A percentile compares a stretch with the other conserved stretches of the same genome.
These are phyloP conservation scores for Xylona heveae DNA, from an alignment of 495 filamentous ascomycete genomes.

Conservation along the genomic window DNA sequence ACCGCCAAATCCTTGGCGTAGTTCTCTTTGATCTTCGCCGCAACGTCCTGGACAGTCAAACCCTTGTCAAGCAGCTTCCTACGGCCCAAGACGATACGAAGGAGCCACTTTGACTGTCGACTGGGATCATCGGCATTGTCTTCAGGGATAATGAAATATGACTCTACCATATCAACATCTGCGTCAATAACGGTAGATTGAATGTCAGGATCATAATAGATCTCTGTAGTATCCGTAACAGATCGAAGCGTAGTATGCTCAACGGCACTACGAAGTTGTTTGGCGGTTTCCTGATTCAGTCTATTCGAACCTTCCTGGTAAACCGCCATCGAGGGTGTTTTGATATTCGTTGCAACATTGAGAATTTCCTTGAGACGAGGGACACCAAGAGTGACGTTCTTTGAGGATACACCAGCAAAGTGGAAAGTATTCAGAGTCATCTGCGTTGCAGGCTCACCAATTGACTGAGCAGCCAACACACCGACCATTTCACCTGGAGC, in stretches of 20 bases:
- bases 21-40: slow-evolving; percentile 63
- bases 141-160: slow-evolving; percentile 89
- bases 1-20: slow-evolving; percentile 78
- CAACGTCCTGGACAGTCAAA: slow-evolving; percentile 79
- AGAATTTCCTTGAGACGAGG: slow-evolving; percentile 98
- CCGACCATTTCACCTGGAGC: slow-evolving; percentile 96
- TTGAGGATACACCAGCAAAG: slow-evolving; percentile 97
- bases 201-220: slow-evolving; percentile 93
- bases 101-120: slow-evolving; percentile 77
- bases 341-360: slow-evolving; percentile 92
- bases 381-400: slow-evolving; percentile 98
- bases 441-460: slow-evolving; percentile 95
- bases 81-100: slow-evolving; percentile 83
- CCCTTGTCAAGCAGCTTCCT: slow-evolving; percentile 90
- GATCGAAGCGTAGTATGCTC: slow-evolving; percentile 92
- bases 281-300: slow-evolving; percentile 56
- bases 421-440: slow-evolving; percentile 99
- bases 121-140: slow-evolving; percentile 48
- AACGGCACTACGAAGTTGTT: slow-evolving; percentile 62
- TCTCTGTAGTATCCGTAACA: slow-evolving; percentile 76
- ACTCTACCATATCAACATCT: slow-evolving; percentile 86
- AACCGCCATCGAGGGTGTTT: slow-evolving; percentile 95
- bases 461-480: slow-evolving; percentile 91
- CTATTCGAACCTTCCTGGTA: slow-evolving; percentile 40
- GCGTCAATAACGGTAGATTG: slow-evolving; percentile 64